These are phyloP conservation scores for Aspergillus sp. DNA, from an alignment of 2,329 filamentous ascomycete species.

Conservation along the genomic window DNA sequence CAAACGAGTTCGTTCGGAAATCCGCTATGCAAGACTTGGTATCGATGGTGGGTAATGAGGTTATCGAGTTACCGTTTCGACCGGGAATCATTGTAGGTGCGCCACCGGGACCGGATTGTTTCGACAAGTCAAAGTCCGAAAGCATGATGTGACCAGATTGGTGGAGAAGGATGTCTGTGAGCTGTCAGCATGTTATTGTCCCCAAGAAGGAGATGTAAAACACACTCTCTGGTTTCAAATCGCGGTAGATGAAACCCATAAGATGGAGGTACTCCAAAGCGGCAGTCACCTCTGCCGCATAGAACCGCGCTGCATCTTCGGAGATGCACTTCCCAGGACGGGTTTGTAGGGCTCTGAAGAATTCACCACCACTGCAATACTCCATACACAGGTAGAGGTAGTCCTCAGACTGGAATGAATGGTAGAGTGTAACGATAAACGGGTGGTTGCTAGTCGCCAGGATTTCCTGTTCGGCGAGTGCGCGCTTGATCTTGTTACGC, in stretches of 20 bases:
- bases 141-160: conserved; percentile 99
- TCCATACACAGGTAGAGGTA: conserved; percentile 99
- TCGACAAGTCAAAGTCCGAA: conserved; percentile 96
- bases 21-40: conserved; percentile 97
- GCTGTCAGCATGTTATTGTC: not conserved
- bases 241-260: conserved; percentile 99
- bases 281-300: conserved; percentile 93
- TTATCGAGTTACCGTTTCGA: conserved; percentile 78
- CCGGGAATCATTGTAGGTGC: conserved; percentile 97
- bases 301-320: conserved; percentile 94
- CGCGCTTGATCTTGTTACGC: conserved; percentile 98
- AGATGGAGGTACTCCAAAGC: conserved; percentile 93
- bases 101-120: conserved; percentile 92
- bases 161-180: conserved; percentile 86
- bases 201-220: conserved; percentile 12
- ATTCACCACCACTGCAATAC: conserved; percentile 97
- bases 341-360: conserved; percentile 94
- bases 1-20: conserved; percentile 97
- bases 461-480: conserved; percentile 95
- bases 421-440: conserved; percentile 97
- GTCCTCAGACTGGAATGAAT: conserved; percentile 98
- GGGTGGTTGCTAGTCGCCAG: conserved; percentile 97
- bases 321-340: conserved; percentile 94
- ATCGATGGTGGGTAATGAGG: conserved; percentile 89
- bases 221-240: conserved; percentile 94